Base-by-base conservation (phyloP, 169 alveolate genomes). In the Eimeria acervulina region DNA sequence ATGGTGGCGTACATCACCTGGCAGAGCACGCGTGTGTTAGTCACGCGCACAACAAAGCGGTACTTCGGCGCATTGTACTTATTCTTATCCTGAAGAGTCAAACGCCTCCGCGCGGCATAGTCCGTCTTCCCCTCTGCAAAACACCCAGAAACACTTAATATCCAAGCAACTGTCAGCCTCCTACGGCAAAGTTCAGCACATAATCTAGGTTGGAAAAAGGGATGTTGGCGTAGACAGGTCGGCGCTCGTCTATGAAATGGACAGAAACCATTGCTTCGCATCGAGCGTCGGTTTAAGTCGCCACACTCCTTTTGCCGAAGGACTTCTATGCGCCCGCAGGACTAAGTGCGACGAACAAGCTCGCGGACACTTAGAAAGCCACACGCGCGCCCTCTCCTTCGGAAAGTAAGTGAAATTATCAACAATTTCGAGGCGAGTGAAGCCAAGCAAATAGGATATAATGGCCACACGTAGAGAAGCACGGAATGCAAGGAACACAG, bases 41-140 rank as follows among this genome's bases (percentile, higher is more conserved):
- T 98, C 98, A 98, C 97, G 96, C 99, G 98, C 76, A 99, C 99
- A 19, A 99, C 99, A 94, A 99, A 98, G 96, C 99, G 99, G 98
- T 99, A 99, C 98, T 99, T 99, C 93, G 99, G 99, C 66, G 99
- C 98, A 97, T 99, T 99, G 98, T 99, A 99, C 98, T 99, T 99
- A 98, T 99, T 99, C 98, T 99, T 99, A 98, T 99, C 99, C 98
- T 99, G 99, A 76, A 98, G 97, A 91, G 99, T 99, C 98, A 99
- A 97, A 90, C 99, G 98, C 95, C 99, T 98, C 96, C 99, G 99
- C 93, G 99, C 99, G 95, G 98, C 98, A 98, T 99, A 99, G 97
- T 99, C 99, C 40, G 99, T 99, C 99, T 99, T 99, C 68, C 99
- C 99, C 99, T 99, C 99, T 98, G 97, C 38, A n/a, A 26, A 87